Base-by-base conservation (phyloP, 2,329 filamentous ascomycete genomes). In the Claviceps sp. region DNA sequence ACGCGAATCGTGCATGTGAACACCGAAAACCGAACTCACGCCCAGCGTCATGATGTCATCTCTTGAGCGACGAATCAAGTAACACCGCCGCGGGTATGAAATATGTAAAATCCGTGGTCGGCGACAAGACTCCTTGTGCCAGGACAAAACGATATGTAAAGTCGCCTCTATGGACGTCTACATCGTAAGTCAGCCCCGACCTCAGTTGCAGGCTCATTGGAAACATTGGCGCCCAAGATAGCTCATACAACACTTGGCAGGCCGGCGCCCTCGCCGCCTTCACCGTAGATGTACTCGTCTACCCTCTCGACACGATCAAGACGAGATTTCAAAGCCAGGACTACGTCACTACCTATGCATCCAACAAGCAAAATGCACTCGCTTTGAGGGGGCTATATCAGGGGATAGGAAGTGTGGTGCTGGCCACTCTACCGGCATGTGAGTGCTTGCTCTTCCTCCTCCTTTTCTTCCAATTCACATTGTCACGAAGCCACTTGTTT, bases 371-470 rank as follows among this genome's bases (percentile, higher is more conserved):
- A 53, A 71, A 74, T 51, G 65, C 76, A 20, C 72, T 84, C 52
- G 60, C 66, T 11, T 82, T 88, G 57, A 75, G 80, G 13, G 89
- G 89, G 0, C 69, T 95, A 6, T 95, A 95, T 61, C 89, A 95
- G 66, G 89, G 89, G 20, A 76, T 95, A 20, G 88, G 88, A 52
- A 90, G 86, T 60, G 85, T 94, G 22, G 81, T 95, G 9, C 69
- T 95, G 34, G 86, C 88, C 11, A 95, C 89, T 0, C 72, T 95
- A n/a, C 89, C 90, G n/a, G 86, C 86, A 52, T 87, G 85, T 87
- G 65, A 55, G 69, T 56, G 30, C 30, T 24, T 37, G 0, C 24
- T 13, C n/a, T 5, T 37, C 16, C 26, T 16, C n/a, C 18, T 37
- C 16, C 2, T 13, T 24, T 30, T 42, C 24, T 37, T 24, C 26